These are phyloP conservation scores for Malus sylvestris DNA, from an alignment of 306 rosid species.

Conservation along the genomic window DNA sequence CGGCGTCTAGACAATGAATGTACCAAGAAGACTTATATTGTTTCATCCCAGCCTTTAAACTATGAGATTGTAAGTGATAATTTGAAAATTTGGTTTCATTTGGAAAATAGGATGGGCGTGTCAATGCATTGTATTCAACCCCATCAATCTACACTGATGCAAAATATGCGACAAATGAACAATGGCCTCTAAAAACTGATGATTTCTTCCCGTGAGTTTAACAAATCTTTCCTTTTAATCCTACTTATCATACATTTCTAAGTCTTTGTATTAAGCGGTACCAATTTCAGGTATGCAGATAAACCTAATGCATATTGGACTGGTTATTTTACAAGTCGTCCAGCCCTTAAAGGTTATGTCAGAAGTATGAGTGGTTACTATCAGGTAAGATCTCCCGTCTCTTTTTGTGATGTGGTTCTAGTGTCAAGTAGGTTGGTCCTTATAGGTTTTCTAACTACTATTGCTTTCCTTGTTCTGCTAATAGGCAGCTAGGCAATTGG, in stretches of 20 bases:
- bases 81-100: neutral
- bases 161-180: slow-evolving; percentile 60
- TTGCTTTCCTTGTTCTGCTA: slow-evolving; percentile 16
- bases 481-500: slow-evolving; percentile 90
- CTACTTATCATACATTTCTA: neutral
- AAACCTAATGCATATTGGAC: slow-evolving; percentile 83
- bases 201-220: slow-evolving; percentile 86
- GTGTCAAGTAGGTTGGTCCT: neutral
- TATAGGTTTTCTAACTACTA: neutral
- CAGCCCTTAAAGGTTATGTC: slow-evolving; percentile 73
- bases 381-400: slow-evolving; percentile 42
- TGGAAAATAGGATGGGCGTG: slow-evolving; percentile 68
- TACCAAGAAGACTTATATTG: neutral
- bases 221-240: neutral
- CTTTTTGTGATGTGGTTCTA: neutral
- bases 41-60: neutral
- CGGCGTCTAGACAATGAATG: neutral
- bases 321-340: slow-evolving; percentile 89
- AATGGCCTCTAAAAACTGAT: slow-evolving; percentile 81
- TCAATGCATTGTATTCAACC: slow-evolving; percentile 79
- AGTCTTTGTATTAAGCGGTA: neutral
- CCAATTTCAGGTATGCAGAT: slow-evolving; percentile 72
- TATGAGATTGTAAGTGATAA: neutral
- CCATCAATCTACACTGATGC: slow-evolving; percentile 89
- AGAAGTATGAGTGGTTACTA: slow-evolving; percentile 73